A percentile compares a stretch with the other conserved stretches of the same genome.
These are phyloP conservation scores for Penicillium expansum DNA, from an alignment of 2,329 filamentous ascomycete genomes.

Conservation along the genomic window DNA sequence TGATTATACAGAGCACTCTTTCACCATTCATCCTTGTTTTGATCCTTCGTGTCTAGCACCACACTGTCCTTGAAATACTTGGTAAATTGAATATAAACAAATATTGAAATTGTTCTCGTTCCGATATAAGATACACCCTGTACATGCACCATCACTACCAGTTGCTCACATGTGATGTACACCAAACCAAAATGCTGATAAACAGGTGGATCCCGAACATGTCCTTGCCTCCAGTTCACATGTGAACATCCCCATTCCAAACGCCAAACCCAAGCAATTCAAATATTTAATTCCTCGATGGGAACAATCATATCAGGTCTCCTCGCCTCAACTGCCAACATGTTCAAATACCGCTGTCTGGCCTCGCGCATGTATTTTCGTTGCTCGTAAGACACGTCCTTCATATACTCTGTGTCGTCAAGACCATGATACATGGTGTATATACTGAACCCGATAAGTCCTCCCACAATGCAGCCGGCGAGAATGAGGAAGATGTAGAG, in stretches of 20 bases:
- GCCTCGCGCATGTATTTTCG: constrained; percentile 30
- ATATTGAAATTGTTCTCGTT: not conserved
- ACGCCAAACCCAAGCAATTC: not conserved
- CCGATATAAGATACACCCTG: not conserved
- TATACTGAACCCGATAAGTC: constrained; percentile 21
- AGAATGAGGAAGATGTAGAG: constrained; percentile 29
- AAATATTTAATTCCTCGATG: constrained; percentile 12
- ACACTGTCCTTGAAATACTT: not conserved
- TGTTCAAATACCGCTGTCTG: constrained; percentile 23
- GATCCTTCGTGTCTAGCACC: not conserved
- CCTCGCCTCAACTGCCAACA: constrained; percentile 19
- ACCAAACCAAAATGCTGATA: not conserved
- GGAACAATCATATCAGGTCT: constrained; percentile 23
- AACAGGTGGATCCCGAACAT: not conserved
- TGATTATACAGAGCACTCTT: not conserved
- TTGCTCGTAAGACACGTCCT: constrained; percentile 25
- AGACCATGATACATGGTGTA: constrained; percentile 24
- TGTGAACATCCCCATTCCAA: not conserved
- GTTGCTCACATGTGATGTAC: not conserved
- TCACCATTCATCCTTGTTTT: not conserved
- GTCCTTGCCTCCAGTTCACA: not conserved
- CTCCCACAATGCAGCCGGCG: constrained; percentile 26
- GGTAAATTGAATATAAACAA: not conserved
- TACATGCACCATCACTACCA: not conserved
- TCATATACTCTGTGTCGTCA: constrained; percentile 8